Evolutionary conservation across 305 asterid species (phyloP), one percentile per base, ranked within the genome.

Genomic region (Solanum chacoense): DNA sequence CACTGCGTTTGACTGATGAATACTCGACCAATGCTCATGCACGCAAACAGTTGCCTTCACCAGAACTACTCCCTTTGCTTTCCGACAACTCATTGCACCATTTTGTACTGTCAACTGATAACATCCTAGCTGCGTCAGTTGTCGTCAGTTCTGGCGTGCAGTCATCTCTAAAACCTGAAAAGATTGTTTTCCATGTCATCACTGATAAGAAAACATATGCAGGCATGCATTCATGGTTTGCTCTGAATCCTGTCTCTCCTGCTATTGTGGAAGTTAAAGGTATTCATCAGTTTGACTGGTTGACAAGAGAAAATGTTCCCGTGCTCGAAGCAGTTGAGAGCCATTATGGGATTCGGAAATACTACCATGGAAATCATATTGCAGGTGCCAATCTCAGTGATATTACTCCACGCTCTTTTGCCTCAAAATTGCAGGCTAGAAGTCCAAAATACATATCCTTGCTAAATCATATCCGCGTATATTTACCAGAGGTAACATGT

Each of bases 141-240:
- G 98, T 95, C 36, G 95, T 94, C 78, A 34, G 92, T 84, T 95
- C 98, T 84, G 93, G 94, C 88, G 95, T 95, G 84, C 94, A 91
- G 90, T 93, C 94, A 89, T 93, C 98, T 90, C 90, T 63, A 85
- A 90, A 88, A 77, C 98, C 98, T 36, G 91, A 91, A 88, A 94
- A 93, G 92, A 92, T 94, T 90, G 98, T 94, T 90, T 95, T 94
- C 91, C 98, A 95, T 91, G 98, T 95, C 86, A 94, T 95, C 87
- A 95, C 98, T 71, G 98, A 95, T 92, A 95, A 94, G 93, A 95
- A 95, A 93, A 94, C 98, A 77, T 95, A 94, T 91, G 96, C 98
- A 22, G 98, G 96, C 90, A 95, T 95, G 98, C 98, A 93, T 90
- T 92, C 98, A 14, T 95, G 98, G 98, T 94, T 95, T 92, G 98